Evolutionary conservation across 2,329 filamentous ascomycete genomes (phyloP).

Genomic region (Rhynchosporium agropyri): DNA sequence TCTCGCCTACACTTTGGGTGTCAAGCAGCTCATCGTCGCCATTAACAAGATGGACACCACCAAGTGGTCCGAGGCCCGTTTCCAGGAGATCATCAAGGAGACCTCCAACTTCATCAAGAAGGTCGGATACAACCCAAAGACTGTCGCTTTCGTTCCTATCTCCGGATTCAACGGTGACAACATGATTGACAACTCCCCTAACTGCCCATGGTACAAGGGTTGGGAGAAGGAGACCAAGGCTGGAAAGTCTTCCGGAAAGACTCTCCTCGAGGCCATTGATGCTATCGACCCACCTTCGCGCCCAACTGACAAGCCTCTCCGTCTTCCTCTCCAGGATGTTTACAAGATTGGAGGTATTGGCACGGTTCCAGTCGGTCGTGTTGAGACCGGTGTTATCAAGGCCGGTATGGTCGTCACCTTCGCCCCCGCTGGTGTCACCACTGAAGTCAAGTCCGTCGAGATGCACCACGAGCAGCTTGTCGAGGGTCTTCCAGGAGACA

Average conservation of each 20-base stretch:
- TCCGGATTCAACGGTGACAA: constrained; percentile 99
- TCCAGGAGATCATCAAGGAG: constrained; percentile 99
- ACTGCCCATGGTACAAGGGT: constrained; percentile 99
- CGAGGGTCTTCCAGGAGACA: constrained; percentile 98
- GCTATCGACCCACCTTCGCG: constrained; percentile 89
- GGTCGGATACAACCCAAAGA: constrained; percentile 99
- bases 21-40: constrained; percentile 99
- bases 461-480: constrained; percentile 99
- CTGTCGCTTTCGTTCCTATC: constrained; percentile 98
- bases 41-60: constrained; percentile 99
- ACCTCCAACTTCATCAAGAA: constrained; percentile 99
- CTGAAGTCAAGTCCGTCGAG: constrained; percentile 99
- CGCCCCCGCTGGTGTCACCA: constrained; percentile 97
- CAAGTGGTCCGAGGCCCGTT: constrained; percentile 97
- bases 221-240: constrained; percentile 99
- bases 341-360: constrained; percentile 99
- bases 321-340: constrained; percentile 99
- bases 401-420: constrained; percentile 95
- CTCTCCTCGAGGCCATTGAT: constrained; percentile 98
- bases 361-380: constrained; percentile 99
- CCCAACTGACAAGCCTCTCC: constrained; percentile 98
- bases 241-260: constrained; percentile 88
- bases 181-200: constrained; percentile 88
- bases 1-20: constrained; percentile 99
- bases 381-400: constrained; percentile 96